Evolutionary conservation across 176 grass and related monocot species (phyloP).

Genomic region (Oryza glaberrima): DNA sequence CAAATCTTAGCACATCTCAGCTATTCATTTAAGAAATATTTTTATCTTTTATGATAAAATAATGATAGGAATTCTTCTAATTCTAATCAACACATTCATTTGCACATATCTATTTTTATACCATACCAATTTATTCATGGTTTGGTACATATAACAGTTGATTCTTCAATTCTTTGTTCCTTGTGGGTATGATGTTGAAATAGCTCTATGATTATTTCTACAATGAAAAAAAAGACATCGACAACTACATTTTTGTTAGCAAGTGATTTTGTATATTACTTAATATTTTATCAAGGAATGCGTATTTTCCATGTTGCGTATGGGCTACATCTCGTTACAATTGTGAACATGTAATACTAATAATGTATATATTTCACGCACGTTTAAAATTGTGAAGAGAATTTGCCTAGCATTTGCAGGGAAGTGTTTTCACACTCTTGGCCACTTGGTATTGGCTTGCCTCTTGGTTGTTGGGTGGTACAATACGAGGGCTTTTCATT

Average conservation of each 20-base stretch:
- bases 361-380: background rate
- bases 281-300: too few species aligned
- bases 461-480: too few species aligned
- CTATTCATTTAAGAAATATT: background rate
- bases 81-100: too few species aligned
- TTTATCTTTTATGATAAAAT: too few species aligned
- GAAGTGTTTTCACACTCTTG: background rate
- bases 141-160: too few species aligned
- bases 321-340: too few species aligned
- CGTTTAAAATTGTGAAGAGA: slow-evolving; percentile 15
- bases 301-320: too few species aligned
- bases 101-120: too few species aligned
- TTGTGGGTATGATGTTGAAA: background rate
- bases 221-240: background rate
- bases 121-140: too few species aligned
- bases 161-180: too few species aligned
- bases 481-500: background rate
- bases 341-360: background rate
- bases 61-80: too few species aligned
- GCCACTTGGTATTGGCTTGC: background rate
- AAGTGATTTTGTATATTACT: background rate
- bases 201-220: background rate
- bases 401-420: background rate
- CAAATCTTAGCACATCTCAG: background rate
- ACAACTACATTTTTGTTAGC: background rate